Conservation (phyloP, 768 basidiomycete genomes). For the Suillus subluteus region DNA sequence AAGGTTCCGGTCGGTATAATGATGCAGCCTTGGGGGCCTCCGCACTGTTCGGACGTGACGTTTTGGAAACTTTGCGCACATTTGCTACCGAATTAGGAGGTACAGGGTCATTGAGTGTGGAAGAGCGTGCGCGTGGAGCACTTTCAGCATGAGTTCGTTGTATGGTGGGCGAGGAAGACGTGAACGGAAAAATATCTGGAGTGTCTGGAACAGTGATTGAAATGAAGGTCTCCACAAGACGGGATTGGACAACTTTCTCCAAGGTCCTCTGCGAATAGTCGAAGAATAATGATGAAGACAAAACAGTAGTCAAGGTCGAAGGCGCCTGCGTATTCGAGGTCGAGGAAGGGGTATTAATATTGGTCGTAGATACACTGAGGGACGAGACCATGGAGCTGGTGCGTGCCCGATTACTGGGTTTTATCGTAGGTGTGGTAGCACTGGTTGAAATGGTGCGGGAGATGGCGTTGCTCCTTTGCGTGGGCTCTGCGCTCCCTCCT, state of each 20-base stretch:
- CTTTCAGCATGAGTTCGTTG: slow-evolving; percentile 32
- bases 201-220: slow-evolving; percentile 50
- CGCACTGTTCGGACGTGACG: slow-evolving; percentile 20
- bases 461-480: slow-evolving; percentile 13
- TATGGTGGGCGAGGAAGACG: slow-evolving; percentile 32
- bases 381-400: slow-evolving; percentile 59
- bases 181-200: slow-evolving; percentile 10
- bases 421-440: slow-evolving; percentile 35
- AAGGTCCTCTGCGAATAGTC: slow-evolving; percentile 70
- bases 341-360: slow-evolving; percentile 3
- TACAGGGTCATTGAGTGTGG: neutral
- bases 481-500: slow-evolving; percentile 20
- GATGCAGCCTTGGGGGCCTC: slow-evolving; percentile 23
- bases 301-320: slow-evolving; percentile 15
- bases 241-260: slow-evolving; percentile 71
- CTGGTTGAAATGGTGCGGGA: slow-evolving; percentile 23
- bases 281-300: slow-evolving; percentile 42
- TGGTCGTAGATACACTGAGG: slow-evolving; percentile 25
- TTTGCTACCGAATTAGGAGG: slow-evolving; percentile 11
- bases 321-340: neutral
- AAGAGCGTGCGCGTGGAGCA: slow-evolving; percentile 22
- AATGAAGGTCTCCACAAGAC: slow-evolving; percentile 80
- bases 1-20: slow-evolving; percentile 10
- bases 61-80: slow-evolving; percentile 19
- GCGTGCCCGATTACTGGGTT: slow-evolving; percentile 44